Evolutionary conservation across 768 basidiomycete species (phyloP), one percentile per base, ranked within the genome.

Genomic region (Leccinum variicolor): DNA sequence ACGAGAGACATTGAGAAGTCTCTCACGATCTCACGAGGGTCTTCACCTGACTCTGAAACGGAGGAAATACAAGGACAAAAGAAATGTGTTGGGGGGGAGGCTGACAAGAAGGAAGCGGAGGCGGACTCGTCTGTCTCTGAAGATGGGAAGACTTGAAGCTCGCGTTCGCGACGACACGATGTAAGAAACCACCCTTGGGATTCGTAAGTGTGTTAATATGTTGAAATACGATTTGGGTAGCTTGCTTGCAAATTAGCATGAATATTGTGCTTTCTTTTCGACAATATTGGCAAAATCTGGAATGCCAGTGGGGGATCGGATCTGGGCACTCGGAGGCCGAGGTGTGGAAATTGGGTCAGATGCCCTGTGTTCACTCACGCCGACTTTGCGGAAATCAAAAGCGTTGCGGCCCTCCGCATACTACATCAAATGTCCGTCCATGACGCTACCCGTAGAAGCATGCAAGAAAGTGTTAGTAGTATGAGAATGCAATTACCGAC

Each of bases 1-100:
- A 67, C 64, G 28, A 66, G 55, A 46, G 60, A 61, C 45, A 53
- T 71, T n/a, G 64, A 66, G 33, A 60, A 59, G 52, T 57, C 55
- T 25, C 61, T 71, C 15, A 29, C 47, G 3, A 61, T 70, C 49
- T 64, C 67, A 15, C 34, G 58, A 31, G 58, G 29, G 31, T 19
- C 56, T 31, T 41, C 10, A 34, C 25, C 39, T 15, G 14, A 47
- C 26, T 36, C 53, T 43, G 57, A 54, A 10, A 17, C 41, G 21
- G 45, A 47, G 41, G 46, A 55, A 45, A 26, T 28, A 43, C 51
- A 50, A 13, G 56, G 48, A 49, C 29, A 33, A 26, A 26, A 36
- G 17, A 48, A 48, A 34, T 41, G 9, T 1, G 48, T 45, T 6
- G 50, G 50, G 23, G 26, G 46, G 15, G 52, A 48, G 26, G 26